phyloP scores from a whole-genome alignment of 169 alveolate species.

The Eimeria brunetti region DNA sequence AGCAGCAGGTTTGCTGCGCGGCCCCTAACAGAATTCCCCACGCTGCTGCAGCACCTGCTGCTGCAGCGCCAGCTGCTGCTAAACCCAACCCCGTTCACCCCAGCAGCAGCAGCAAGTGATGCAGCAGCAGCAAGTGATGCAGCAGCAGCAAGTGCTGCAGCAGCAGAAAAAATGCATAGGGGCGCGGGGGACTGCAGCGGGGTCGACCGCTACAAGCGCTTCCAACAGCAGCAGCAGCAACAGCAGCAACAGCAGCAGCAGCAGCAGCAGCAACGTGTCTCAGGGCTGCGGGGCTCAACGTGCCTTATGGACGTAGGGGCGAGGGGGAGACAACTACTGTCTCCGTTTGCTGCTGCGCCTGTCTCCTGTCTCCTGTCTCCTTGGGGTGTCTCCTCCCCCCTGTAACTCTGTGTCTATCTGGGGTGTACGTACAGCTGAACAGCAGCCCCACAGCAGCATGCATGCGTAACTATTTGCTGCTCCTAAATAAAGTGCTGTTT shows the following conservation, averaged over 20 bases:
- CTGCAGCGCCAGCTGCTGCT: conserved; percentile 10
- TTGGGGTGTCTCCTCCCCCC: background rate
- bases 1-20: conserved; percentile 40
- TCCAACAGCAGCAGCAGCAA: conserved; percentile 22
- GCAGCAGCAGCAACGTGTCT: conserved; percentile 1
- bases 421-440: background rate
- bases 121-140: conserved; percentile 6
- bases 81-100: background rate
- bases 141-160: conserved; percentile 30
- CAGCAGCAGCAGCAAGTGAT: conserved; percentile 44
- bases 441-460: background rate
- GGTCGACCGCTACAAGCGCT: background rate
- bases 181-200: background rate
- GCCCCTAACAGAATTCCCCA: background rate
- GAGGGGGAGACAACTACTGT: background rate
- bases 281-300: background rate
- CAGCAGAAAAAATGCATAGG: conserved; percentile 12
- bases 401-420: background rate
- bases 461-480: background rate
- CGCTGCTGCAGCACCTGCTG: conserved; percentile 23
- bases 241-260: conserved; percentile 51
- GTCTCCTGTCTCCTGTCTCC: background rate
- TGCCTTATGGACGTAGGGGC: conserved; percentile 10
- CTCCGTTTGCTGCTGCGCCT: background rate
- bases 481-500: background rate